phyloP scores from a whole-genome alignment of 2,329 filamentous ascomycete species.

The Paecilomyces sp. region DNA sequence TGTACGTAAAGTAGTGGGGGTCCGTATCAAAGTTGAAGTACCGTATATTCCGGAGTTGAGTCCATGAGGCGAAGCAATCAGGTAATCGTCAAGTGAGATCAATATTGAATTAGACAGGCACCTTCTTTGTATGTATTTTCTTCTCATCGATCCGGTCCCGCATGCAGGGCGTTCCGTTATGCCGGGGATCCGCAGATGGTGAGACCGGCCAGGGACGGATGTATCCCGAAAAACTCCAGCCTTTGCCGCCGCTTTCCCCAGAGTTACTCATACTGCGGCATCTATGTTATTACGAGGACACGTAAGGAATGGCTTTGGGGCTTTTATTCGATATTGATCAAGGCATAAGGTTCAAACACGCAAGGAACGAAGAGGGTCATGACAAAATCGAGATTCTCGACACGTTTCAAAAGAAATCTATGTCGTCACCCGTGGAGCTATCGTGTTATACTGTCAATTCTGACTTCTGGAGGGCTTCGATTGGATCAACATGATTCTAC shows the following conservation, averaged over 20 bases:
- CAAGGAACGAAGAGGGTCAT: neutral
- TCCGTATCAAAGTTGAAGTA: neutral
- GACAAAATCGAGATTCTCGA: neutral
- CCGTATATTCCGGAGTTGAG: too few species aligned
- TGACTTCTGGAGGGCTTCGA: neutral
- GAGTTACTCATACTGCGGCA: neutral
- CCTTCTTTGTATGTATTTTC: neutral
- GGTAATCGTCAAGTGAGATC: neutral
- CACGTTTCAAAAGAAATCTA: neutral
- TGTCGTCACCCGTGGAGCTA: neutral
- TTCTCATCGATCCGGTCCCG: neutral
- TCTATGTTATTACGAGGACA: neutral
- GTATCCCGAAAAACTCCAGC: neutral
- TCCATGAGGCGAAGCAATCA: neutral
- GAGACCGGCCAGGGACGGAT: neutral
- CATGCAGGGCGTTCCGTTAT: neutral
- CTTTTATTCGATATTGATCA: neutral
- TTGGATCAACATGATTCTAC: neutral
- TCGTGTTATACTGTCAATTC: neutral
- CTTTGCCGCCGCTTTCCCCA: neutral
- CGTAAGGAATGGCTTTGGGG: neutral
- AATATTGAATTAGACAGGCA: neutral
- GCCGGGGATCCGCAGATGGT: neutral
- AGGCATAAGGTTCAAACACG: neutral
- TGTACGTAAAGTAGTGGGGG: neutral